Percentiles rank a stretch among this genome's conserved stretches.
Conservation (phyloP, 208 protist species). For the Acanthamoeba royreba region DNA sequence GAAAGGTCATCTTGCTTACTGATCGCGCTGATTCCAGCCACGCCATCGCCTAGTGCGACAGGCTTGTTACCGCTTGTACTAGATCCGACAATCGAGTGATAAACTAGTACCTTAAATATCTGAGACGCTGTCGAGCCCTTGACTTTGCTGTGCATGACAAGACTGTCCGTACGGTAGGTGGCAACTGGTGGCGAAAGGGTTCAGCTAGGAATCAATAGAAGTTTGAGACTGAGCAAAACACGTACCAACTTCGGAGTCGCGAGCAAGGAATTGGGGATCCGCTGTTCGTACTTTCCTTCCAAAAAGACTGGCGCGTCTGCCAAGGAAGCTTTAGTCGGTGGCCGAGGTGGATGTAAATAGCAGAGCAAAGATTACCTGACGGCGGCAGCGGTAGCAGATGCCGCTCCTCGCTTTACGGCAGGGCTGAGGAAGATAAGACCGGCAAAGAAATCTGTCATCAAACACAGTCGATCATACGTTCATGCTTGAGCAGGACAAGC, state of each 20-base stretch:
- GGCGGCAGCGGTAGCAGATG: neutral
- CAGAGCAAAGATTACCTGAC: neutral
- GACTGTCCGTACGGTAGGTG: neutral
- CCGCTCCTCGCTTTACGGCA: neutral
- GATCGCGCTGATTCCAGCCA: neutral
- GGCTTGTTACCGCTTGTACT: too few relatives aligned
- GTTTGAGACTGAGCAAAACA: neutral
- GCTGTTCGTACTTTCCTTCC: neutral
- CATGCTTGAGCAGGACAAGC: neutral
- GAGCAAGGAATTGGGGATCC: neutral
- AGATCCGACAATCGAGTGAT: too few relatives aligned
- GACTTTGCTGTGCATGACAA: neutral
- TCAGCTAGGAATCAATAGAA: neutral
- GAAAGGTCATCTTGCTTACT: neutral
- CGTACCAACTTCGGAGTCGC: neutral
- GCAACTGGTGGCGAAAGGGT: neutral
- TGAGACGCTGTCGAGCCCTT: neutral
- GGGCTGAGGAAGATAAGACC: neutral
- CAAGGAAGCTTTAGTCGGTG: neutral
- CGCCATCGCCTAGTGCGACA: neutral
- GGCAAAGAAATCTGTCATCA: neutral
- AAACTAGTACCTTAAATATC: too few relatives aligned
- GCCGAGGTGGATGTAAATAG: neutral
- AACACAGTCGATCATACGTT: too few relatives aligned
- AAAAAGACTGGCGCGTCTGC: neutral